Evolutionary conservation across 345 rosid genomes (phyloP), one percentile per base, ranked within the genome.

Genomic region (Brassica incana): DNA sequence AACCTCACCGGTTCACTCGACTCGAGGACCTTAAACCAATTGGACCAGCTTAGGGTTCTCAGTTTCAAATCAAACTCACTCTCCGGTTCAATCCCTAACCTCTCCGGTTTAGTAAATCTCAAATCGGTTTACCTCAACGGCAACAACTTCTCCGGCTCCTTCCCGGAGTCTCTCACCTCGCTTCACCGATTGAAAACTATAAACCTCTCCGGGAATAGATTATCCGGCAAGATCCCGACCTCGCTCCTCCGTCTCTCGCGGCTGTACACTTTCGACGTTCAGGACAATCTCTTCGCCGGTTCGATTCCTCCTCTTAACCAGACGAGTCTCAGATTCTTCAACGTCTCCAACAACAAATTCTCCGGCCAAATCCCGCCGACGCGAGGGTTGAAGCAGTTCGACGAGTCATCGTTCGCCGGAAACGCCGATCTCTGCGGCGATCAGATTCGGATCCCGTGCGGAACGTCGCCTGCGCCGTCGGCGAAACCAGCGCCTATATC

Each of bases 1-100:
- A 93, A 91, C 81, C 85, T 93, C 77, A 86, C 85, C 0, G 98
- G 99, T 3, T 72, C 84, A 68, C 82, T 93, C 4, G 87, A 90
- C 35, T 81, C 65, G 23, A 80, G 77, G 73, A 80, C 59, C 76
- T 35, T 95, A 67, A 90, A 89, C 67, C 91, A 80, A 36, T 74
- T 95, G 59, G 96, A 93, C 72, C 98, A 93, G 69, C 90, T 95
- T 10, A 88, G 99, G 3, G 99, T 95, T 8, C 72, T 95, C 66
- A 95, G 99, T 72, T 88, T 95, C 85, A 95, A 95, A 73, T 85
- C 90, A 1, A 95, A 95, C 83, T 88, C 92, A 5, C 76, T 95
- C 79, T 86, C 96, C 3, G 99, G 99, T 18, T 80, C 81, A 73
- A 83, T 91, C 72, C 98, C 98, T 5, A 72, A 78, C 60, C 83